Conservation (phyloP, 2,329 filamentous ascomycete genomes). For the Sporothrix globosa region DNA sequence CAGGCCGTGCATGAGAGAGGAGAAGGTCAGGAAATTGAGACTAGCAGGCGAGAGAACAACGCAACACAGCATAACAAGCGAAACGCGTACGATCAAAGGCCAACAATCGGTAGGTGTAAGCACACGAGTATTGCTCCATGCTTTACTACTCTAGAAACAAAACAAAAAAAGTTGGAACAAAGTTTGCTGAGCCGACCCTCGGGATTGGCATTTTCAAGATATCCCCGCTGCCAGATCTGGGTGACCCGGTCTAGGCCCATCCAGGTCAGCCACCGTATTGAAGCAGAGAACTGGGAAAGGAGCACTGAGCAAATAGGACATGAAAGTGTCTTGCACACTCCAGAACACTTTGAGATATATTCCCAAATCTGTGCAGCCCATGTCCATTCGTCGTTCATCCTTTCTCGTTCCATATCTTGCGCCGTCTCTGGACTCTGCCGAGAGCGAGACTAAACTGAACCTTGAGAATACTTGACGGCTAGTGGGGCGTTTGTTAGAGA, state of each 20-base stretch:
- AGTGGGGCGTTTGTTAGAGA: background rate
- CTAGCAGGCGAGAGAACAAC: background rate
- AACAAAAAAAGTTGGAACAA: too few relatives aligned
- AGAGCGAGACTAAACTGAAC: background rate
- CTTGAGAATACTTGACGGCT: background rate
- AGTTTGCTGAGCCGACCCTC: background rate
- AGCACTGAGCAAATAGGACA: background rate
- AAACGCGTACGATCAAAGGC: too few relatives aligned
- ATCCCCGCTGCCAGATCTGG: background rate
- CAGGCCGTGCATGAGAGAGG: slow-evolving; percentile 4
- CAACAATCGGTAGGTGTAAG: too few relatives aligned
- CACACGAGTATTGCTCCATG: too few relatives aligned
- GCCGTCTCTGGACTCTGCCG: background rate
- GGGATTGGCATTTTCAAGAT: slow-evolving; percentile 6
- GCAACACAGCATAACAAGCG: background rate
- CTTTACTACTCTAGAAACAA: too few relatives aligned
- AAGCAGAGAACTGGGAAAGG: background rate
- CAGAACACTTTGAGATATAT: background rate
- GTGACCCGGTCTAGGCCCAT: background rate
- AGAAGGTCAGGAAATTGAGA: background rate
- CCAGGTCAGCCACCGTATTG: background rate
- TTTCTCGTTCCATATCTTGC: background rate
- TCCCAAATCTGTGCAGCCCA: slow-evolving; percentile 1
- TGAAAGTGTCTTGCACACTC: background rate
- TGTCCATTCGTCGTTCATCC: background rate